Evolutionary conservation across 2,329 filamentous ascomycete genomes (phyloP).

Genomic region (Calonectria pauciramosa): DNA sequence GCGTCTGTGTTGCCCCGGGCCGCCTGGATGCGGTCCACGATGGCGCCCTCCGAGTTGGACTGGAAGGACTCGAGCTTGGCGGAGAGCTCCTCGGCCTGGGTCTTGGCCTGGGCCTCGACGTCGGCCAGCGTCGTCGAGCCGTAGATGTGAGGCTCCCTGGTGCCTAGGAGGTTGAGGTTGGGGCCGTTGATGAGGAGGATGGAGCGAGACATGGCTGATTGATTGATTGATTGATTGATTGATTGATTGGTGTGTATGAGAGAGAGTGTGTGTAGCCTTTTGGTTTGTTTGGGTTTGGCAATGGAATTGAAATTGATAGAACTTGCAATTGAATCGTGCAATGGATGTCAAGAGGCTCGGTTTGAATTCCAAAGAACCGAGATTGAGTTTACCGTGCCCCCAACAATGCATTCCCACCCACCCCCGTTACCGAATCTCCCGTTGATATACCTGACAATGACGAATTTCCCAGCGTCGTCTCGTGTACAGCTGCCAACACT

Average conservation of each 20-base stretch:
- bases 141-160: constrained; percentile 80
- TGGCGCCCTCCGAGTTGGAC: constrained; percentile 83
- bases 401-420: background rate
- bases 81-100: constrained; percentile 64
- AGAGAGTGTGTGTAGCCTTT: no score
- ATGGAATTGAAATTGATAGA: background rate
- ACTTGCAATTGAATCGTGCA: background rate
- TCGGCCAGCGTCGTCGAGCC: constrained; percentile 77
- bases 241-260: no score
- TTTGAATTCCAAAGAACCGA: background rate
- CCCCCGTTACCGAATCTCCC: background rate
- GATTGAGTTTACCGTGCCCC: background rate
- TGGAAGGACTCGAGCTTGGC: constrained; percentile 73
- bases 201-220: constrained; percentile 50
- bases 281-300: background rate
- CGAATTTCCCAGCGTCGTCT: background rate
- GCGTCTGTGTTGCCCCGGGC: constrained; percentile 71
- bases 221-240: background rate
- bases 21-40: constrained; percentile 80
- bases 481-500: background rate
- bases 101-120: constrained; percentile 64
- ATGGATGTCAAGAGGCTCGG: background rate
- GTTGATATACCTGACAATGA: constrained; percentile 17
- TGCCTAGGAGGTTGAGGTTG: constrained; percentile 85
- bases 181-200: constrained; percentile 86